phyloP scores from a whole-genome alignment of 176 grass and related monocot genomes.

The Echinochloa phyllopogon region DNA sequence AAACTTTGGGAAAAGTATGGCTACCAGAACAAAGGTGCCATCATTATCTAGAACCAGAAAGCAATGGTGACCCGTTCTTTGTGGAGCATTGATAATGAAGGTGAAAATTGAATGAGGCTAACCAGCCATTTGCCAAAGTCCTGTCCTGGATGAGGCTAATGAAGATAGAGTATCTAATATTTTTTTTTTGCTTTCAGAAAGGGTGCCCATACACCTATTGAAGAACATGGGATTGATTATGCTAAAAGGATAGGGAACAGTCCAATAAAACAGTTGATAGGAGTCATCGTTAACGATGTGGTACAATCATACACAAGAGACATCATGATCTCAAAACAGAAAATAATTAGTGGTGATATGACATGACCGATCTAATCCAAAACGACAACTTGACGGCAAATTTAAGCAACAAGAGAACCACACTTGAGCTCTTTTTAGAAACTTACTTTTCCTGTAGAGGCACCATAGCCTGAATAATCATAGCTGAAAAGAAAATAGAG shows the following conservation, averaged over 20 bases:
- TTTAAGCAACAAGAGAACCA: conserved; percentile 28
- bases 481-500: conserved; percentile 70
- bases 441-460: conserved; percentile 95
- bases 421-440: conserved; percentile 30
- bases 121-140: conserved; percentile 31
- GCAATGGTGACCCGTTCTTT: conserved; percentile 5
- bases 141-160: conserved; percentile 28
- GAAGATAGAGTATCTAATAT: conserved; percentile 33
- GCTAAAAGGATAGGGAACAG: conserved; percentile 29
- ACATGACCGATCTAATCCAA: background rate
- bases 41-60: conserved; percentile 48
- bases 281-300: conserved; percentile 29
- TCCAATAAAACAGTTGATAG: conserved; percentile 32
- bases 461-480: conserved; percentile 98
- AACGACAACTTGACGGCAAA: conserved; percentile 25
- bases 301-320: conserved; percentile 30
- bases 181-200: conserved; percentile 43
- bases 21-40: conserved; percentile 50
- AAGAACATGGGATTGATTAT: conserved; percentile 39
- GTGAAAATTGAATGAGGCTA: conserved; percentile 17
- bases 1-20: conserved; percentile 47
- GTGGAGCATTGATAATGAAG: conserved; percentile 19
- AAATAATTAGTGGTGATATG: background rate
- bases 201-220: conserved; percentile 31
- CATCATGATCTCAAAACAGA: conserved; percentile 34